A percentile compares a stretch with the other conserved stretches of the same genome.
Conservation (phyloP, 768 basidiomycete species). For the Russula virescens region DNA sequence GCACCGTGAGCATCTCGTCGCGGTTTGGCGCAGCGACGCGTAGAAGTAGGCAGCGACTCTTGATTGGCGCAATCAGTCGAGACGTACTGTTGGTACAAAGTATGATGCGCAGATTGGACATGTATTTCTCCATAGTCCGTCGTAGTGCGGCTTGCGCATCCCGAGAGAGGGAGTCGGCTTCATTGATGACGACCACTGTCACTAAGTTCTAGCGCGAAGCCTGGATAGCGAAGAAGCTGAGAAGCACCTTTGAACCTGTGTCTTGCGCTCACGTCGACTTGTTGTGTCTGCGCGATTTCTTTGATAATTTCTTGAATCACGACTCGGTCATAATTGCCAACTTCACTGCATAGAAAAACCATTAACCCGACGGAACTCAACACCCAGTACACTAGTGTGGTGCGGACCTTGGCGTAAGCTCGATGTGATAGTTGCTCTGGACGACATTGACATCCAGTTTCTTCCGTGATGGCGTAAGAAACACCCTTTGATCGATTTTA, state of each 20-base stretch:
- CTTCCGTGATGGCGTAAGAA: slow-evolving; percentile 87
- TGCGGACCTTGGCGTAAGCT: slow-evolving; percentile 89
- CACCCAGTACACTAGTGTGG: not conserved
- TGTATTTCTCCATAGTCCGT: slow-evolving; percentile 99
- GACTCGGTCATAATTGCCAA: slow-evolving; percentile 89
- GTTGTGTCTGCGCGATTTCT: slow-evolving; percentile 98
- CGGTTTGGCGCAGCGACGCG: slow-evolving; percentile 83
- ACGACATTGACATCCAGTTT: slow-evolving; percentile 97
- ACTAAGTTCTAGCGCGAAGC: not conserved
- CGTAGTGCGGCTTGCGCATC: slow-evolving; percentile 97
- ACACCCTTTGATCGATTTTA: slow-evolving; percentile 96
- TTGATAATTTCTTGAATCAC: slow-evolving; percentile 97
- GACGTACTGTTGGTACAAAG: slow-evolving; percentile 94
- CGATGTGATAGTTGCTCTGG: slow-evolving; percentile 96
- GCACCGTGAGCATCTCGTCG: slow-evolving; percentile 67
- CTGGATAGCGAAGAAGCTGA: not conserved
- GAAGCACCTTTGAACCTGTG: slow-evolving; percentile 90
- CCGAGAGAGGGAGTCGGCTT: slow-evolving; percentile 89
- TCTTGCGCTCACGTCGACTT: slow-evolving; percentile 92
- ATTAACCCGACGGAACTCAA: not conserved
- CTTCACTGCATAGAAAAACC: slow-evolving; percentile 57
- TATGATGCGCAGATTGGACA: slow-evolving; percentile 95
- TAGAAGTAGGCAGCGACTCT: slow-evolving; percentile 89
- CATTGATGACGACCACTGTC: slow-evolving; percentile 95
- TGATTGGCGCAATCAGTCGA: slow-evolving; percentile 93